These are phyloP conservation scores for Thielaviopsis ethacetica DNA, from an alignment of 2,329 filamentous ascomycete genomes.

Conservation along the genomic window DNA sequence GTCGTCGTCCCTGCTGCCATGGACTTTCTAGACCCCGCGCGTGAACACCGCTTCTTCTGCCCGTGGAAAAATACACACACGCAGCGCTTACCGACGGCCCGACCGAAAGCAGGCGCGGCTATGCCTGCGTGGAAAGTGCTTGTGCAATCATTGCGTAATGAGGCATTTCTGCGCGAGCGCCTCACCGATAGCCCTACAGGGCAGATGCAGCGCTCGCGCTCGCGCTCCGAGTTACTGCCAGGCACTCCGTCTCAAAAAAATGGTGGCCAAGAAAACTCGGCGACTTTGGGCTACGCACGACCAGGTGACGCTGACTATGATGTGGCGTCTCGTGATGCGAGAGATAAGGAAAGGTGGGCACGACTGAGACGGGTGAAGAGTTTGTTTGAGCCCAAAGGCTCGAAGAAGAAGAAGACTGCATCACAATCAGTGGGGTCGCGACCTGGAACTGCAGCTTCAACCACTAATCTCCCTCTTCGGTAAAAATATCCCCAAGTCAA, in stretches of 20 bases:
- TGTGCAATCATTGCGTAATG: conserved; percentile 38
- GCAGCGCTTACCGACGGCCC: conserved; percentile 31
- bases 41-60: conserved; percentile 69
- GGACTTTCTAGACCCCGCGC: conserved; percentile 49
- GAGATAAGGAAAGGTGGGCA: conserved; percentile 61
- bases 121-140: conserved; percentile 40
- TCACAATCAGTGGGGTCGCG: conserved; percentile 19
- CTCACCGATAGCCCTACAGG: conserved; percentile 2
- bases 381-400: conserved; percentile 48
- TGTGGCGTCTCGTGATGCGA: conserved; percentile 30
- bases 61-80: conserved; percentile 55
- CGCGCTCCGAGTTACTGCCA: conserved; percentile 4
- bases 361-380: conserved; percentile 55
- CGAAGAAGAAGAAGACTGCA: conserved; percentile 32
- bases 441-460: conserved; percentile 22
- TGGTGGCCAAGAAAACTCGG: background rate
- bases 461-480: background rate
- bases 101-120: conserved; percentile 20
- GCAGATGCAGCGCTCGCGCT: conserved; percentile 9
- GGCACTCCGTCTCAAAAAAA: conserved; percentile 15
- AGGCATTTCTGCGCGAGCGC: conserved; percentile 31
- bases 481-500: background rate
- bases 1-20: conserved; percentile 44
- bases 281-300: background rate
- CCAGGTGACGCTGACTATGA: conserved; percentile 16